These are phyloP conservation scores for Aspergillus costaricaensis DNA, from an alignment of 2,329 filamentous ascomycete genomes.

Conservation along the genomic window DNA sequence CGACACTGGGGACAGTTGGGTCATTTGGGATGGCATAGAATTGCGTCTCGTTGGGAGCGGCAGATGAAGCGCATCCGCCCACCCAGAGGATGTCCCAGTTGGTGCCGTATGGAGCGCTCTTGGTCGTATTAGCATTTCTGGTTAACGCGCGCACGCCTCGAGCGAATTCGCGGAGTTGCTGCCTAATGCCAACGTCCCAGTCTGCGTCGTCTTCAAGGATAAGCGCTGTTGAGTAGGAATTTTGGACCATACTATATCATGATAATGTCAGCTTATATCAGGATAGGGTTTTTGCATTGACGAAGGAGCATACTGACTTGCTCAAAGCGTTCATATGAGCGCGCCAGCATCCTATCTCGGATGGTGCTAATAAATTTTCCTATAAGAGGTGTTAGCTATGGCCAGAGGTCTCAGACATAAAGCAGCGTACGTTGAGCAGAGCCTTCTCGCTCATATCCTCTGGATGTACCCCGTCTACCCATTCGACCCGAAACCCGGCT, in stretches of 20 bases:
- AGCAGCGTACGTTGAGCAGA: constrained; percentile 35
- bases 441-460: constrained; percentile 47
- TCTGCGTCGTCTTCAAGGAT: constrained; percentile 61
- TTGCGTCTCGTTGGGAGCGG: constrained; percentile 30
- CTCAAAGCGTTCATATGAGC: constrained; percentile 43
- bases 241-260: constrained; percentile 44
- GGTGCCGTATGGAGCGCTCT: constrained; percentile 52
- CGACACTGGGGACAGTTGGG: constrained; percentile 27
- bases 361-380: background rate
- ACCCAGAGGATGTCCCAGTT: constrained; percentile 57
- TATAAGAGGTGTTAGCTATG: background rate
- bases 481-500: constrained; percentile 48
- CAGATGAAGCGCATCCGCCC: constrained; percentile 49
- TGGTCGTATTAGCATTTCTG: constrained; percentile 26
- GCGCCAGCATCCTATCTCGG: constrained; percentile 44
- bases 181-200: constrained; percentile 57
- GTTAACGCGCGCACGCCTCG: constrained; percentile 33
- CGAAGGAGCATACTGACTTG: constrained; percentile 20
- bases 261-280: background rate
- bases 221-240: constrained; percentile 51
- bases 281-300: background rate
- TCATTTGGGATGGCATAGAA: constrained; percentile 35
- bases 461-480: constrained; percentile 47
- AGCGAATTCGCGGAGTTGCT: constrained; percentile 49
- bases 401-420: background rate